Evolutionary conservation across 345 rosid species (phyloP), one percentile per base, ranked within the genome.

Genomic region (Syzygium aqueum): DNA sequence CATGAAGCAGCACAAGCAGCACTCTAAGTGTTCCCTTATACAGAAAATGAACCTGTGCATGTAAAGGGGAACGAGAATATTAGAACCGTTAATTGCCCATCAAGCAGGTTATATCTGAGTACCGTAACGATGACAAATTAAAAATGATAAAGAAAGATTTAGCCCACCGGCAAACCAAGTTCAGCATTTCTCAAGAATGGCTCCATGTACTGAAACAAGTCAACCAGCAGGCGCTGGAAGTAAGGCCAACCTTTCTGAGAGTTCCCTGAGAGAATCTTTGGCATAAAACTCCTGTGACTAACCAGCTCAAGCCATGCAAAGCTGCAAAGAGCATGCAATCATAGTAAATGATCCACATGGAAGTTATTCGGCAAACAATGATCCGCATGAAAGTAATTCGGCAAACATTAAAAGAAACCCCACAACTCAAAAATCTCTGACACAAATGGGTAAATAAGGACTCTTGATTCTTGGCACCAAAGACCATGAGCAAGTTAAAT

Each of bases 261-360:
- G 91, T 95, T 94, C 87, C 94, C 95, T 8, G 93, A 93, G 53
- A 97, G 98, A 88, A 97, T 89, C 91, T 96, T 97, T 27, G 99
- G 99, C 99, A 97, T 93, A 92, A 97, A 97, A 92, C 97, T 95
- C 92, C 99, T 93, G 89, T 97, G 99, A 88, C 99, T 96, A 65
- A 96, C 97, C 91, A 97, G 91, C 91, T 96, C 98, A 54, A 97
- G 96, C 99, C 99, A 97, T 53, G 96, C 99, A 94, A 94, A 96
- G 94, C 99, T 97, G 95, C 22, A 92, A 86, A 57, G 53, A 86
- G 27, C 49, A 73, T 37, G 27, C 27, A 19, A 73, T 25, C 46
- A 73, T 67, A 89, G 86, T 43, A 52, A 85, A 84, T 51, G 7
- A 73, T 73, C 49, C 49, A 17, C 49, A 37, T 19, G 82, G 82